Base-by-base conservation (phyloP, 805 yeast species). In the Candida adriatica region DNA sequence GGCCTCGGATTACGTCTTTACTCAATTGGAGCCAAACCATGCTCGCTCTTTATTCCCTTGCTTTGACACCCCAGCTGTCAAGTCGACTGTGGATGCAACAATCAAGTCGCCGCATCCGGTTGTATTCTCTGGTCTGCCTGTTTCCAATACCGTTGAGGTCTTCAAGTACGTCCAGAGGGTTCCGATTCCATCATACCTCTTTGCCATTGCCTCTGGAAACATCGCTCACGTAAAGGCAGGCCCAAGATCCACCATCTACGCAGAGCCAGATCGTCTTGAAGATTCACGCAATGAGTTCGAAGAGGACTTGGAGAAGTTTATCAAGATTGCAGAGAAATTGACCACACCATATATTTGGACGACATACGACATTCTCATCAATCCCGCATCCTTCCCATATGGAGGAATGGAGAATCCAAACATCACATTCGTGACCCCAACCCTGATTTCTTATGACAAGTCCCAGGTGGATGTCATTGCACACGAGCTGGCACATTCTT, bases 341-440 rank as follows among this genome's bases (percentile, higher is more conserved):
- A 78, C 84, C 13, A 84, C 79, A 49, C 71, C 75, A 2, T 87
- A 87, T 56, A 92, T 84, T 49, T 87, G 95, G 95, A 69, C 73
- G 35, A 76, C 75, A 23, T 87, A 80, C 55, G 88, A 86, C 50
- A 81, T 85, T 18, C 64, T 87, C 24, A 76, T 87, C 19, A 71
- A 86, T 42, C 95, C 94, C 3, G 70, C 78, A 33, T 73, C 75
- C 3, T 73, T 72, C 59, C 94, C 95, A 3, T 87, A 83, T 49
- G 95, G 95, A 41, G 96, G 96, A 33, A 87, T 87, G 95, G 95
- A 87, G 60, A 84, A 85, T 51, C 94, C 95, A 38, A 85, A 86
- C 51, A 75, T 85, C 56, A 85, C 95, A 1, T 85, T 85, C 58
- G 88, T 87, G 7, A 85, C 95, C 0, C 95, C 95, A 28, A 86